phyloP scores from a whole-genome alignment of 768 basidiomycete species.

The Pleurotus ostreatus region DNA sequence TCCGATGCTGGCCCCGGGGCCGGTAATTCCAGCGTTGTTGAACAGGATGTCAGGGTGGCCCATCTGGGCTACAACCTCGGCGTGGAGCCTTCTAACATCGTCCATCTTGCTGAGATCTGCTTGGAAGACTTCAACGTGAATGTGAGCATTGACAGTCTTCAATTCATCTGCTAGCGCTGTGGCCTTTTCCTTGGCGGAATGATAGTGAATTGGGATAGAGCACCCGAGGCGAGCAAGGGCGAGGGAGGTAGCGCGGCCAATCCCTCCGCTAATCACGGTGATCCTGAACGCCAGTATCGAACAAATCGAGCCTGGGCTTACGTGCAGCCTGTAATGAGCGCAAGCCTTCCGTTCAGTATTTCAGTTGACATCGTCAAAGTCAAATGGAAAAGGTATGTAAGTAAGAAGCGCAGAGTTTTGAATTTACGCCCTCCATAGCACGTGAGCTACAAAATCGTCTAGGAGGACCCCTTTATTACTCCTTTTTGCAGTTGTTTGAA shows the following conservation, averaged over 20 bases:
- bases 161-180: constrained; percentile 34
- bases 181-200: constrained; percentile 32
- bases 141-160: constrained; percentile 16
- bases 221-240: constrained; percentile 39
- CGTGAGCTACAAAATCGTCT: no score
- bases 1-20: constrained; percentile 32
- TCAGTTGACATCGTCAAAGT: background rate
- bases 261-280: constrained; percentile 38
- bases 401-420: no score
- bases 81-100: constrained; percentile 35
- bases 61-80: constrained; percentile 36
- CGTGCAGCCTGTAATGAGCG: background rate
- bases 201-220: constrained; percentile 49
- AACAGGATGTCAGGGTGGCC: constrained; percentile 50
- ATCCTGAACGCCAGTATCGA: no score
- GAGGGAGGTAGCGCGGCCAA: constrained; percentile 46
- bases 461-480: no score
- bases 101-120: constrained; percentile 47
- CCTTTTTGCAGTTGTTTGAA: no score
- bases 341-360: background rate
- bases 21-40: constrained; percentile 44
- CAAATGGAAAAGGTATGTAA: no score
- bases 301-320: background rate
- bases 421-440: no score
- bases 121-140: constrained; percentile 40